A percentile compares a stretch with the other conserved stretches of the same genome.
Conservation (phyloP, 345 rosid species). For the Ricinus communis region DNA sequence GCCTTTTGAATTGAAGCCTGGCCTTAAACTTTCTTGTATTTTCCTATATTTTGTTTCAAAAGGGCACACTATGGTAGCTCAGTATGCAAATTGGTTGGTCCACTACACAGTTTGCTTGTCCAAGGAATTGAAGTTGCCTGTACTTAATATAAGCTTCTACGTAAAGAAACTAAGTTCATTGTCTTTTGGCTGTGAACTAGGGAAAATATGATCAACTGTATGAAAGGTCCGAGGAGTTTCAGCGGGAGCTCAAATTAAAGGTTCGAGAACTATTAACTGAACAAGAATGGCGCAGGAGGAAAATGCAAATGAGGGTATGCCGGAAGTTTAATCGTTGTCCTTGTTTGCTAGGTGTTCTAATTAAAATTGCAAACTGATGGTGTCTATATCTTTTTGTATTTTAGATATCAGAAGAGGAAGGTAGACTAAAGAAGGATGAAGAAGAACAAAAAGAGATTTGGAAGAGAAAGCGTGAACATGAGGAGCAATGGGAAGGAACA, state of each 20-base stretch:
- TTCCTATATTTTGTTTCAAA: not conserved
- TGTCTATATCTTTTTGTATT: slow-evolving; percentile 6
- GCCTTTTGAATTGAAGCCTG: not conserved
- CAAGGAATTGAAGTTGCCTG: not conserved
- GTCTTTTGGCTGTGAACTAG: slow-evolving; percentile 37
- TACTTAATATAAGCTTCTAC: not conserved
- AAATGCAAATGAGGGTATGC: slow-evolving; percentile 95
- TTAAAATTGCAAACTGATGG: slow-evolving; percentile 3
- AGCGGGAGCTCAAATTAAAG: slow-evolving; percentile 73
- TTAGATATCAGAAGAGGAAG: slow-evolving; percentile 98
- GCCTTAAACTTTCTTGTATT: not conserved
- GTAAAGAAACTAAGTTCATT: not conserved
- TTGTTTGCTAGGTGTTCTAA: slow-evolving; percentile 8
- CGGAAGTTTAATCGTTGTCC: slow-evolving; percentile 24
- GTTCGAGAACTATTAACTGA: slow-evolving; percentile 87
- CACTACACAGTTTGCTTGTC: not conserved
- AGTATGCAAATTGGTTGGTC: not conserved
- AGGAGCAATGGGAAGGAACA: slow-evolving; percentile 99
- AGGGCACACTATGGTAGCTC: not conserved
- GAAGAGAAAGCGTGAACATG: slow-evolving; percentile 98
- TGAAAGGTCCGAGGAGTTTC: slow-evolving; percentile 79
- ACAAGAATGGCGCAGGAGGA: slow-evolving; percentile 98
- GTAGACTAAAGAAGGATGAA: slow-evolving; percentile 95
- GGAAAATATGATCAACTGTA: slow-evolving; percentile 79
- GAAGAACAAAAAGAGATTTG: slow-evolving; percentile 93